Evolutionary conservation across 192 early-diverging fungal genomes (phyloP), one percentile per base, ranked within the genome.

Genomic region (Dispira simplex): DNA sequence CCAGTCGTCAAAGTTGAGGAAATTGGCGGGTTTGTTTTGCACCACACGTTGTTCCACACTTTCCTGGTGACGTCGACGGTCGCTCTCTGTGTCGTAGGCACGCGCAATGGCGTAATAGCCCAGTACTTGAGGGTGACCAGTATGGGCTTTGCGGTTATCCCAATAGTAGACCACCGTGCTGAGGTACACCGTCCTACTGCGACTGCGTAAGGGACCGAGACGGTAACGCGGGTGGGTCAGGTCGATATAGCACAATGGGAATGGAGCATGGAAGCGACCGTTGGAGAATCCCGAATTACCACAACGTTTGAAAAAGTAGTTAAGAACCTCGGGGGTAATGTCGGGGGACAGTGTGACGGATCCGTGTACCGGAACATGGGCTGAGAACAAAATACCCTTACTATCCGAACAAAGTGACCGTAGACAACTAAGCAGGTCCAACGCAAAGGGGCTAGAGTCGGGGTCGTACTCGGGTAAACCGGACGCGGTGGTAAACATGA

Each of bases 41-140:
- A 60, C 20, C 9, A 60, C 13, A 10, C 58, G 58, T 8, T 21
- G 58, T 44, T 60, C 39, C 2, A 44, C 27, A 12, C 32, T 60
- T 14, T 32, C 14, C 27, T 43, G 58, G 58, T 60, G 58, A n/a
- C 58, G 58, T 4, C 32, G 23, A 44, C 58, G 58, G 43, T 60
- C 58, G 23, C 28, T 43, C 27, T 60, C 58, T 16, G 58, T 60
- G 58, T 60, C 58, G 32, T 60, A 60, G 21, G 46, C 32, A 16
- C 58, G 58, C 58, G 46, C 58, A 18, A 60, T 60, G 27, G 43
- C 58, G 58, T 60, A 60, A n/a, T 60, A 60, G 27, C 12, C 14
- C 39, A 60, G 39, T 14, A 43, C 3, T 44, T 21, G 23, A 12
- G 21, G 18, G 21, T 57, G 13, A 12, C 23, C 48, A 10, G 13